Evolutionary conservation across 352 stramenopile genomes (phyloP), one percentile per base, ranked within the genome.

Genomic region (Pythium folliculosum): DNA sequence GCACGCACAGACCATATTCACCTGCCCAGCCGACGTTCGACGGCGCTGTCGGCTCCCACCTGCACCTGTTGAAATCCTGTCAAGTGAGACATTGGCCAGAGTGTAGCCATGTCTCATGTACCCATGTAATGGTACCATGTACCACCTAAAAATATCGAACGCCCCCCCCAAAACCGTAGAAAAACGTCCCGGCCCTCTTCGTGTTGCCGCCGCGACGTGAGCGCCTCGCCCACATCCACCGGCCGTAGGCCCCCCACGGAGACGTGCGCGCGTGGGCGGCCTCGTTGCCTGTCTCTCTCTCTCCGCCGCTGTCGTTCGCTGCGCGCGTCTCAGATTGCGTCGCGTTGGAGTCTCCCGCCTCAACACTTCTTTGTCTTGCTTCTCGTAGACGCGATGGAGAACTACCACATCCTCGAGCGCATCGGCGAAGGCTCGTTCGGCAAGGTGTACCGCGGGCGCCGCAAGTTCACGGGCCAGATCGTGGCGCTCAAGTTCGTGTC

Each of bases 401-500:
- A 97, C 69, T 98, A 98, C 69, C 84, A 97, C 59, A 94, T 98
- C 40, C 81, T 98, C 19, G 92, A 98, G 76, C 83, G 91, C 45
- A 97, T 98, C 59, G 94, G 94, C 43, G 92, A 98, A 76, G 88
- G 88, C 9, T 93, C 85, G 35, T 96, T 96, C 56, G 88, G 86
- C 14, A 94, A 93, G 65, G 88, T 96, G 30, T 96, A 96, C 49
- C 81, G 84, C 14, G 86, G 84, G 1, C 76, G 88, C 9, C 83
- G 87, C 70, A 95, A 95, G 75, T 95, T 88, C 70, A 86, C 87
- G 12, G 87, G 87, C 32, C 90, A 96, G 63, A 91, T 96, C 59
- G 91, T 97, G 14, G 92, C 92, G 63, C 88, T 98, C 50, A 98
- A 98, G 74, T 98, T 98, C 69, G 96, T 98, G 32, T 86, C 84